Percentiles rank a stretch among this genome's conserved stretches.
phyloP scores from a whole-genome alignment of 441 rosid genomes.

The Jatropha multifida region DNA sequence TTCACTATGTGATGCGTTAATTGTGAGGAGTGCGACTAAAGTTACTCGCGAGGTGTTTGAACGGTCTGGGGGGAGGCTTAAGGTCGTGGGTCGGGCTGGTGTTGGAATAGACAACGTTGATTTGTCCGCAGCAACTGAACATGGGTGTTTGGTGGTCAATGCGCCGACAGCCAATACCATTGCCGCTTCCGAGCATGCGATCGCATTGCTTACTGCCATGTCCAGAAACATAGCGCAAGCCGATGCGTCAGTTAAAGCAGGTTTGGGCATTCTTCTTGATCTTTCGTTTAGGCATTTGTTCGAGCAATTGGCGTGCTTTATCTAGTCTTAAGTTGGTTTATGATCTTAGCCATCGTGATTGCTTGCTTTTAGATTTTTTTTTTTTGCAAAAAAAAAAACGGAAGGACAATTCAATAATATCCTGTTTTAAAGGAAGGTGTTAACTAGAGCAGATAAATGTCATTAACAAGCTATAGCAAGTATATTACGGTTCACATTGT shows the following conservation, averaged over 20 bases:
- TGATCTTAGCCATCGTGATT: too few species aligned
- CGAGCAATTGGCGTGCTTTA: conserved; percentile 15
- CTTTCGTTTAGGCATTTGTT: conserved; percentile 23
- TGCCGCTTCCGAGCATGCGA: conserved; percentile 96
- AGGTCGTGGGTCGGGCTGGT: conserved; percentile 96
- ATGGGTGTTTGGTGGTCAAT: conserved; percentile 89
- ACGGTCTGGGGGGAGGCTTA: conserved; percentile 65
- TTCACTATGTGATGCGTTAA: conserved; percentile 77
- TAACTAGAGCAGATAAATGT: not conserved
- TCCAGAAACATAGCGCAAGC: conserved; percentile 90
- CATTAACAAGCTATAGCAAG: not conserved
- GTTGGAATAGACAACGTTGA: conserved; percentile 96
- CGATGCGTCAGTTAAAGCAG: conserved; percentile 86
- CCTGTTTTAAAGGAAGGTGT: too few species aligned
- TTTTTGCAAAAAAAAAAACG: too few species aligned
- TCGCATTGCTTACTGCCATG: conserved; percentile 86
- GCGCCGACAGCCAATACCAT: conserved; percentile 96
- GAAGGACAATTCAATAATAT: not conserved
- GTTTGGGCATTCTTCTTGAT: conserved; percentile 31
- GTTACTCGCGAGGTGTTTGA: conserved; percentile 87
- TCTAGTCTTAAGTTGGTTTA: not conserved
- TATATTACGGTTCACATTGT: not conserved
- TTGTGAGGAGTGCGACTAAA: conserved; percentile 87
- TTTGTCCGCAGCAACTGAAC: conserved; percentile 87
- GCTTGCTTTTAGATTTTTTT: not conserved